phyloP scores from a whole-genome alignment of 2,329 filamentous ascomycete species.

The Clarireedia homoeocarpa region DNA sequence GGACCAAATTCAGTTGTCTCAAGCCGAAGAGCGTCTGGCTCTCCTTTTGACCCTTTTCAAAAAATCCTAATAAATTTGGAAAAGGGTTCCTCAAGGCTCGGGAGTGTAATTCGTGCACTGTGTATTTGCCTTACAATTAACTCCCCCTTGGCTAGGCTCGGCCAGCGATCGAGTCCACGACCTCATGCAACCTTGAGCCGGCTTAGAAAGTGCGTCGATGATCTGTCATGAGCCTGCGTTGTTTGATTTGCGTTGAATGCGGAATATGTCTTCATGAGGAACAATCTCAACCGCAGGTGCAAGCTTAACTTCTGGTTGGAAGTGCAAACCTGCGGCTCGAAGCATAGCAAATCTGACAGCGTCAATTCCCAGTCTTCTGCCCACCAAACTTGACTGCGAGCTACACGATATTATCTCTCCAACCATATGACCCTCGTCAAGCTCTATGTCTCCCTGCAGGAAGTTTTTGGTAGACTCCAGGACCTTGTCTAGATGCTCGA shows the following conservation, averaged over 20 bases:
- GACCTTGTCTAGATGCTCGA: slow-evolving; percentile 32
- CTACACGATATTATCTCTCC: slow-evolving; percentile 56
- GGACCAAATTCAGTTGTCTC: too few relatives aligned
- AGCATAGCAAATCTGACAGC: slow-evolving; percentile 57
- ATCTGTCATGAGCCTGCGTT: slow-evolving; percentile 12
- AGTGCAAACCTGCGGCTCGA: slow-evolving; percentile 50
- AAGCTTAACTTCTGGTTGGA: slow-evolving; percentile 32
- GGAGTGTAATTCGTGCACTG: too few relatives aligned
- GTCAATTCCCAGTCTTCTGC: slow-evolving; percentile 49
- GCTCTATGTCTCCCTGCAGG: slow-evolving; percentile 35
- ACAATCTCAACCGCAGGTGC: slow-evolving; percentile 26
- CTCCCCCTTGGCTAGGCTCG: too few relatives aligned
- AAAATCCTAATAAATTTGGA: too few relatives aligned
- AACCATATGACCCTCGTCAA: slow-evolving; percentile 35
- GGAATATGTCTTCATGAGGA: slow-evolving; percentile 23
- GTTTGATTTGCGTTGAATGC: neutral
- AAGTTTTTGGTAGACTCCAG: slow-evolving; percentile 33
- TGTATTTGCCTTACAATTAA: too few relatives aligned
- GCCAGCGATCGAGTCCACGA: too few relatives aligned
- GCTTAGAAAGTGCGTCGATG: too few relatives aligned
- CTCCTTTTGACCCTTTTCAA: too few relatives aligned
- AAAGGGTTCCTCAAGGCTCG: too few relatives aligned
- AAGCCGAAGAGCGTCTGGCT: too few relatives aligned
- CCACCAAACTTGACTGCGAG: slow-evolving; percentile 39
- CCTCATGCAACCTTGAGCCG: too few relatives aligned